Conservation (phyloP, 2,329 filamentous ascomycete species). For the Claviceps sp. region DNA sequence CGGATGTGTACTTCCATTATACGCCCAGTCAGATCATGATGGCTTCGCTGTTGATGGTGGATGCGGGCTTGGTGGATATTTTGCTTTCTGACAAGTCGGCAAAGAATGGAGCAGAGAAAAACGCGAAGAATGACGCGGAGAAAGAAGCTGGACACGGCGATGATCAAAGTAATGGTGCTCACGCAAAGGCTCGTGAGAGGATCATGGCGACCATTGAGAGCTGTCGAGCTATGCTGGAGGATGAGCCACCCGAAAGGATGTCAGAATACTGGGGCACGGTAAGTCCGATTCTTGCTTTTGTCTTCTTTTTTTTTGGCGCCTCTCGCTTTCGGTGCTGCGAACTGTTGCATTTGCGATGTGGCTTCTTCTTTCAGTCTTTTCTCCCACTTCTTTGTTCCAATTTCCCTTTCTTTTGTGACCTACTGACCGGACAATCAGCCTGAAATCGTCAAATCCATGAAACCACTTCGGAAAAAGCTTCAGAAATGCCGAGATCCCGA, state of each 20-base stretch:
- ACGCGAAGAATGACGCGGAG: too few relatives aligned
- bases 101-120: constrained; percentile 5
- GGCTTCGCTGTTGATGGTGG: constrained; percentile 62
- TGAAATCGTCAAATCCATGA: constrained; percentile 32
- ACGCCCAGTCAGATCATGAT: constrained; percentile 91
- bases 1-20: constrained; percentile 94
- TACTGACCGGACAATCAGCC: constrained; percentile 18
- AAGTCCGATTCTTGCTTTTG: constrained; percentile 10
- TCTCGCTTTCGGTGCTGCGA: too few relatives aligned
- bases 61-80: constrained; percentile 45
- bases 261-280: constrained; percentile 41
- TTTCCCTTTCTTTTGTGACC: too few relatives aligned
- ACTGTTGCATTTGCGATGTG: too few relatives aligned
- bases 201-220: constrained; percentile 33
- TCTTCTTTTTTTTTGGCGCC: not conserved
- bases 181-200: constrained; percentile 25
- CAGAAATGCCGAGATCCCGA: constrained; percentile 62
- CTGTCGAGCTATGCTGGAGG: constrained; percentile 41
- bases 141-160: too few relatives aligned
- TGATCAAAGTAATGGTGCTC: too few relatives aligned
- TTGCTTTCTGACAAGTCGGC: constrained; percentile 26
- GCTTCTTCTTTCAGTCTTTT: not conserved
- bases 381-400: not conserved
- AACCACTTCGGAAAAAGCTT: constrained; percentile 54
- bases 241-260: constrained; percentile 43